Evolutionary conservation across 1,284 basidiomycete genomes (phyloP).

Genomic region (Rhodotorula sp.): DNA sequence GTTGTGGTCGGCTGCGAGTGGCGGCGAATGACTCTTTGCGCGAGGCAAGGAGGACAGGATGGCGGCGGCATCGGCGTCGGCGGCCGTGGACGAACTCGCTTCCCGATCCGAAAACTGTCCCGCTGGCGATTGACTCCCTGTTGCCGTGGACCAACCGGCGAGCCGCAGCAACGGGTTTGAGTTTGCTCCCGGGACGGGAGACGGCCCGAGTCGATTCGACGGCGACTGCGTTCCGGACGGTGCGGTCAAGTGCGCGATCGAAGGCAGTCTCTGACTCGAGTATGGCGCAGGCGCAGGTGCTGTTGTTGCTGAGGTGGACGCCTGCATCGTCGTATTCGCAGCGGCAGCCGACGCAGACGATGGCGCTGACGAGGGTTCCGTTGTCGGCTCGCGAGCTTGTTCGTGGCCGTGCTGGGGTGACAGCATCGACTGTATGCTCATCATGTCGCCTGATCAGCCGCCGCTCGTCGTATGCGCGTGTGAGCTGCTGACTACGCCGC

Average conservation of each 20-base stretch:
- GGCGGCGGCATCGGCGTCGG: constrained; percentile 16
- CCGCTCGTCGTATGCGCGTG: neutral
- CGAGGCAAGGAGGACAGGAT: constrained; percentile 21
- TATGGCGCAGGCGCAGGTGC: neutral
- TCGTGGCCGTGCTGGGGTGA: neutral
- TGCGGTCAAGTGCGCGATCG: constrained; percentile 20
- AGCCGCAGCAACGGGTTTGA: neutral
- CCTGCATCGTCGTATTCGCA: neutral
- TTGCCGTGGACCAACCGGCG: neutral
- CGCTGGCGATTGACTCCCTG: neutral
- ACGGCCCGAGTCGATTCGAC: neutral
- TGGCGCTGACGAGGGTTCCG: neutral
- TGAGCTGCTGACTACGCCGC: neutral
- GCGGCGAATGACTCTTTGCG: neutral
- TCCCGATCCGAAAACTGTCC: neutral
- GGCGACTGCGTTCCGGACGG: neutral
- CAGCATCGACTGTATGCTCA: constrained; percentile 26
- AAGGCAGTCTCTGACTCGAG: constrained; percentile 15
- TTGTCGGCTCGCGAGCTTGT: neutral
- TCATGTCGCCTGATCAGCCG: constrained; percentile 11
- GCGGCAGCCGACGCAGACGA: neutral
- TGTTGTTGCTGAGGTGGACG: neutral
- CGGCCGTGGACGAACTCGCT: neutral
- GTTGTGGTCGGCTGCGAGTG: neutral
- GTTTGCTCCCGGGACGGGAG: neutral